Base-by-base conservation (phyloP, 805 yeast genomes). In the Sugiyamaella marilandica region DNA sequence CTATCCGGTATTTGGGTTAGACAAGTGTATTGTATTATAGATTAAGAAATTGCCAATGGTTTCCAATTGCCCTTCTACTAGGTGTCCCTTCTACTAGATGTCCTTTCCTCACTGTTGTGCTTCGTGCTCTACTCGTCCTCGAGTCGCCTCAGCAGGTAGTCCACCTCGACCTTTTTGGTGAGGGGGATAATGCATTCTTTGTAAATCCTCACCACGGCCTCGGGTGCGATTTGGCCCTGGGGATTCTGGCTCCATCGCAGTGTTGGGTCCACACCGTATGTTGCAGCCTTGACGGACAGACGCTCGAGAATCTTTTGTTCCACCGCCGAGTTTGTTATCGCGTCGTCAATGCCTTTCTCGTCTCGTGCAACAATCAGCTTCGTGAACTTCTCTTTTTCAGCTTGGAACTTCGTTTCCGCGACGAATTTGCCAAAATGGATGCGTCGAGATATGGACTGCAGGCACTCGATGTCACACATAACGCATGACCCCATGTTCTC, bases 341-440 rank as follows among this genome's bases (percentile, higher is more conserved):
- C 84, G 18, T 73, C 81, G 62, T 84, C 87, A 47, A 94, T 84
- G 0, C 92, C 96, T 10, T 74, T 72, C 5, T 80, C 70, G 65
- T 94, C 96, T 52, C 74, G 77, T 0, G 75, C 79, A 56, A 72
- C 66, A 60, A 94, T 94, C 60, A 90, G 70, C 59, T 76, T 71
- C 1, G 80, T 80, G 72, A 83, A 89, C 48, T 67, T 68, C 47
- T 79, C 87, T 34, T 74, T 76, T 55, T 91, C 94, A 26, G 75
- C 72, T 62, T 77, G 83, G 69, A 82, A 94, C 70, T 94, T 94
- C 44, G 96, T 86, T 68, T 94, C 99, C 4, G 99, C 99, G 9
- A 94, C 99, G 74, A 92, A 94, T 70, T 87, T 87, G 47, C 99
- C 99, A 71, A 92, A 94, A 70, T 94, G 99, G 60, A 94, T 88